These are phyloP conservation scores for Corrigiola litoralis DNA, from an alignment of 179 eudicot genomes.

Conservation along the genomic window DNA sequence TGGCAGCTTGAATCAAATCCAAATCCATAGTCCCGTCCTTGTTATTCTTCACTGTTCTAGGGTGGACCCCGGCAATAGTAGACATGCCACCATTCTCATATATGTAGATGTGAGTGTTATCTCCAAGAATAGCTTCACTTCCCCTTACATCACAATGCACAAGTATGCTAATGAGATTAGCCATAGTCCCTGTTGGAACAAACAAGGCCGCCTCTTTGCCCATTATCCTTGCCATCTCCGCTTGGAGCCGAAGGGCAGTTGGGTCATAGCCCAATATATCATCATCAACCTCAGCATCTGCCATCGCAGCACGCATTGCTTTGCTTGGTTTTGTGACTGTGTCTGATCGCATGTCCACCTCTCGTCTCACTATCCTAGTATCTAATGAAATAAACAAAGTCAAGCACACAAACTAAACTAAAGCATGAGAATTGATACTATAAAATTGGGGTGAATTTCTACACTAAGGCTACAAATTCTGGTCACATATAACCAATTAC, in stretches of 20 bases:
- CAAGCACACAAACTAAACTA: not conserved
- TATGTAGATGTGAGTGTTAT: conserved; percentile 73
- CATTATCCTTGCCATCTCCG: conserved; percentile 65
- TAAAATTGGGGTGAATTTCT: no score
- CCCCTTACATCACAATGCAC: conserved; percentile 87
- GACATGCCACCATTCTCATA: conserved; percentile 98
- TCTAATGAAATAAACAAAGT: conserved; percentile 10
- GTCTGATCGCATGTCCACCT: conserved; percentile 84
- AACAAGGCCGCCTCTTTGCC: conserved; percentile 91
- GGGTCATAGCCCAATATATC: conserved; percentile 81
- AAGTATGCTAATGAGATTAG: conserved; percentile 82
- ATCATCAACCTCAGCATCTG: conserved; percentile 91
- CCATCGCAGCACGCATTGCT: conserved; percentile 83
- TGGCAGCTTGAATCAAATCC: conserved; percentile 69
- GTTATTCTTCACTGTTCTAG: conserved; percentile 77
- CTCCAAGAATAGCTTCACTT: conserved; percentile 89
- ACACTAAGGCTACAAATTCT: no score
- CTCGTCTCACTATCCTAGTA: conserved; percentile 47
- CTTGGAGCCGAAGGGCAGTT: conserved; percentile 68
- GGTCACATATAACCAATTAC: no score
- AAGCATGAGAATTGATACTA: no score
- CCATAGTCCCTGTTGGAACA: conserved; percentile 98
- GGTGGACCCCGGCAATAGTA: conserved; percentile 95
- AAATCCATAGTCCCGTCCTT: conserved; percentile 90
- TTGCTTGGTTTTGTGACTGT: conserved; percentile 91